Evolutionary conservation across 495 filamentous ascomycete species (phyloP).

Genomic region (Letharia columbiana): DNA sequence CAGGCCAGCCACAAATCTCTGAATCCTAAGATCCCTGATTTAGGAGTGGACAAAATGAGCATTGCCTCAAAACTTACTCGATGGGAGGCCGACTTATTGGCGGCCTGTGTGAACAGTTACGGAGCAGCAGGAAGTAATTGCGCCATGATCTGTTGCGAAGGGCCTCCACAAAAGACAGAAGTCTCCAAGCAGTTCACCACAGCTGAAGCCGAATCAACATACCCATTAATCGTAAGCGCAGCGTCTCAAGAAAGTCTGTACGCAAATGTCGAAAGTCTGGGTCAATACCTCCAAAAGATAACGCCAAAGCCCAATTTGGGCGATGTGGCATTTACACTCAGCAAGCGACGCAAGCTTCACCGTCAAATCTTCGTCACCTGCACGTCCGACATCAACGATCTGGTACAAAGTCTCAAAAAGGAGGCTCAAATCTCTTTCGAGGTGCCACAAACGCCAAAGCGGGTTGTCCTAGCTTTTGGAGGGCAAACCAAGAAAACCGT

Average conservation of each 20-base stretch:
- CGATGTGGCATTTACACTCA: constrained; percentile 20
- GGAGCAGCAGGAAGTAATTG: constrained; percentile 42
- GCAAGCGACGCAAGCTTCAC: constrained; percentile 12
- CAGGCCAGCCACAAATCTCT: constrained; percentile 34
- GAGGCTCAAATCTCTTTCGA: constrained; percentile 1
- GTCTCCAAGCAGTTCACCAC: constrained; percentile 5
- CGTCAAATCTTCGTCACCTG: constrained; percentile 1
- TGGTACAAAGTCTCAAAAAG: neutral
- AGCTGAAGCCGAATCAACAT: constrained; percentile 3
- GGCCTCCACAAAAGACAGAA: constrained; percentile 8
- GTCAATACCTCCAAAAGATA: constrained; percentile 6
- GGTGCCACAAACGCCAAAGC: constrained; percentile 14
- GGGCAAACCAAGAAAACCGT: constrained; percentile 29
- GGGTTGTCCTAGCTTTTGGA: constrained; percentile 30
- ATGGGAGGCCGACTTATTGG: constrained; percentile 22
- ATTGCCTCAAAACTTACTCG: constrained; percentile 32
- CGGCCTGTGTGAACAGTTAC: constrained; percentile 37
- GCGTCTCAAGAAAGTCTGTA: constrained; percentile 17
- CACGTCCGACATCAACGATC: constrained; percentile 8
- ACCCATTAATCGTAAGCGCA: constrained; percentile 23
- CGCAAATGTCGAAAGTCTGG: constrained; percentile 19
- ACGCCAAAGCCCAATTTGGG: constrained; percentile 12
- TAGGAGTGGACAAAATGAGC: constrained; percentile 28
- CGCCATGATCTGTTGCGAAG: constrained; percentile 21
- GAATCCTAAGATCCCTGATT: constrained; percentile 34